Conservation (phyloP, 1,284 basidiomycete species). For the Crocinoboletus sp. region DNA sequence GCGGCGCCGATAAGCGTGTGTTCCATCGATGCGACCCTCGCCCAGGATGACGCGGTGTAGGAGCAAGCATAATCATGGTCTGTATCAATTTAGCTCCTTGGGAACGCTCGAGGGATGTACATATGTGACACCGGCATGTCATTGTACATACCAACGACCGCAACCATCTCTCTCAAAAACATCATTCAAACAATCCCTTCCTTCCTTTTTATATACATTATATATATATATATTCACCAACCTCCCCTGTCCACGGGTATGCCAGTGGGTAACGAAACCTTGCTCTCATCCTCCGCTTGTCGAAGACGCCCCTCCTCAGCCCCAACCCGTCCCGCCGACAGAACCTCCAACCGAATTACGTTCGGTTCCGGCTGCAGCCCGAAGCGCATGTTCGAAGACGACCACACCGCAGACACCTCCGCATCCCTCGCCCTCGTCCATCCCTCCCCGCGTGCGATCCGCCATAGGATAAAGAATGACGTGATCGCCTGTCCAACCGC, state of each 20-base stretch:
- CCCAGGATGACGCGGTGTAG: conserved; percentile 3
- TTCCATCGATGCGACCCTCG: not conserved
- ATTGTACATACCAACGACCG: conserved; percentile 1
- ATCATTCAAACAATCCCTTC: too few species aligned
- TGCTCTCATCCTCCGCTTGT: not conserved
- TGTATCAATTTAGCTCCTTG: too few species aligned
- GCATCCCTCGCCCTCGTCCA: not conserved
- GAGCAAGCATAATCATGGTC: too few species aligned
- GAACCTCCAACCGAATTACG: not conserved
- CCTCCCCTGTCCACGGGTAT: too few species aligned
- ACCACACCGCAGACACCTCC: not conserved
- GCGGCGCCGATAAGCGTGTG: not conserved
- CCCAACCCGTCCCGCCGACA: not conserved
- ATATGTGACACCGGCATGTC: not conserved
- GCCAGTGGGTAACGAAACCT: too few species aligned
- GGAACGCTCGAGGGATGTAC: not conserved
- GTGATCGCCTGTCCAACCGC: conserved; percentile 13
- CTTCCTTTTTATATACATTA: too few species aligned
- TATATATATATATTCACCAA: not conserved
- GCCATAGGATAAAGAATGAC: conserved; percentile 16
- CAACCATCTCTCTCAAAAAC: too few species aligned
- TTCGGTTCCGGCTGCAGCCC: not conserved
- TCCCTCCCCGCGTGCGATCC: conserved; percentile 13
- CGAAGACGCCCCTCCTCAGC: not conserved
- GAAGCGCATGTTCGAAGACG: not conserved